A percentile compares a stretch with the other conserved stretches of the same genome.
These are phyloP conservation scores for Ceratocystis ficicola DNA, from an alignment of 2,329 filamentous ascomycete genomes.

Conservation along the genomic window DNA sequence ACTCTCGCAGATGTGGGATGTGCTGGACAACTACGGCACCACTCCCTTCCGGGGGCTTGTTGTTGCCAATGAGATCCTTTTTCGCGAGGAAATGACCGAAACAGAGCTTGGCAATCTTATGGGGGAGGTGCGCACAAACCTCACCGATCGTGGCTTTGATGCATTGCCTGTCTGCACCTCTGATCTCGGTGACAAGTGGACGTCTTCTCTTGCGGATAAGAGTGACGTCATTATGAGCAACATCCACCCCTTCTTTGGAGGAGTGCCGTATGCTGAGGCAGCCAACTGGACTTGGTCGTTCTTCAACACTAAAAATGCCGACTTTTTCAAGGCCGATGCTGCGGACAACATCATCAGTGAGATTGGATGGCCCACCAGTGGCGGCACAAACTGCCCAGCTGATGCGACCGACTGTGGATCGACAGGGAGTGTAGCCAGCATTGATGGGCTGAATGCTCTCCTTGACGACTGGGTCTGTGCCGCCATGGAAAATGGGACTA, in stretches of 20 bases:
- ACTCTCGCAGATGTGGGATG: conserved; percentile 68
- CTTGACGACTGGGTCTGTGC: conserved; percentile 77
- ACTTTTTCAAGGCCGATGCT: conserved; percentile 50
- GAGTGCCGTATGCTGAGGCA: conserved; percentile 54
- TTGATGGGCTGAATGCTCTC: conserved; percentile 73
- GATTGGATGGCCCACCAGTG: conserved; percentile 78
- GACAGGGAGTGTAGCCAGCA: conserved; percentile 60
- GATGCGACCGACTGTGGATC: conserved; percentile 41
- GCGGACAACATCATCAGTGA: conserved; percentile 72
- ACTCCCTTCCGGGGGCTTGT: conserved; percentile 71
- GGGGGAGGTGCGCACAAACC: conserved; percentile 54
- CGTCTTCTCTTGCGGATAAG: conserved; percentile 49
- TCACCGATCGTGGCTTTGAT: conserved; percentile 50
- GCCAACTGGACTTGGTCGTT: conserved; percentile 74
- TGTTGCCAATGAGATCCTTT: conserved; percentile 66
- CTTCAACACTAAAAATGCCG: conserved; percentile 59
- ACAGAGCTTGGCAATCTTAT: conserved; percentile 53
- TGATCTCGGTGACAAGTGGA: conserved; percentile 85
- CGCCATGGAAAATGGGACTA: conserved; percentile 65
- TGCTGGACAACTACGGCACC: conserved; percentile 57
- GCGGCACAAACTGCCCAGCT: conserved; percentile 58
- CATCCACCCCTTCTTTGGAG: conserved; percentile 91
- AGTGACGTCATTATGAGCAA: conserved; percentile 93
- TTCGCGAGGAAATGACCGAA: conserved; percentile 62
- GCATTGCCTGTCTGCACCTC: conserved; percentile 71